Evolutionary conservation across 2,329 filamentous ascomycete genomes (phyloP).

Genomic region (Claviceps arundinis): DNA sequence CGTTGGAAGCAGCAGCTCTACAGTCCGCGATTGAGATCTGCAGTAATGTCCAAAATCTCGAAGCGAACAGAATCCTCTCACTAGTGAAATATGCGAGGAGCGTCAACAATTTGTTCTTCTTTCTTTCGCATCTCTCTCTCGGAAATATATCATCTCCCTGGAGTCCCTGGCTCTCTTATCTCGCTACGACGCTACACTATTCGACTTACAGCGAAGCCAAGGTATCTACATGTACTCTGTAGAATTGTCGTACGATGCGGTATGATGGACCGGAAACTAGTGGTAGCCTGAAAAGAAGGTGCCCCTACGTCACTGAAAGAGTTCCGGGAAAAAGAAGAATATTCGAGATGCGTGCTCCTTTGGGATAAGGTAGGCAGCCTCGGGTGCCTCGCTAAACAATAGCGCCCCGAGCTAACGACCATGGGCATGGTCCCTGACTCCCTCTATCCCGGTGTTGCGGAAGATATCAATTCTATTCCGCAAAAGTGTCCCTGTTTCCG

Average conservation of each 20-base stretch:
- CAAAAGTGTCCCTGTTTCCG: background rate
- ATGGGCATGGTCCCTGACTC: background rate
- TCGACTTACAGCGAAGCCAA: background rate
- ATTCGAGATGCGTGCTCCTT: background rate
- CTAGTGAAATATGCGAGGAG: background rate
- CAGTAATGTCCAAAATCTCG: background rate
- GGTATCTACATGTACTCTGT: too few relatives aligned
- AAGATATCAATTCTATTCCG: background rate
- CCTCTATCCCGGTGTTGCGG: background rate
- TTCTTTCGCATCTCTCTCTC: background rate
- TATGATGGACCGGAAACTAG: background rate
- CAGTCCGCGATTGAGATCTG: background rate
- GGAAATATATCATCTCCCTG: background rate
- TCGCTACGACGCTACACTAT: background rate
- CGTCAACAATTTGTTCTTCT: background rate
- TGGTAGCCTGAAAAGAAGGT: background rate
- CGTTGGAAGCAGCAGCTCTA: background rate
- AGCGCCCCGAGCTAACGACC: background rate
- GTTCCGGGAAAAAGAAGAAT: background rate
- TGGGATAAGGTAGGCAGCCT: background rate
- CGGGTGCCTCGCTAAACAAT: background rate
- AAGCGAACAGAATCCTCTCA: background rate
- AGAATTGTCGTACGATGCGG: slow-evolving; percentile 2
- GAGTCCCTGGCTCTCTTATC: background rate
- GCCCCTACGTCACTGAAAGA: background rate